Evolutionary conservation across 108 stramenopile genomes (phyloP), one percentile per base, ranked within the genome.

Genomic region (Cyclotella choctawhatcheeana): DNA sequence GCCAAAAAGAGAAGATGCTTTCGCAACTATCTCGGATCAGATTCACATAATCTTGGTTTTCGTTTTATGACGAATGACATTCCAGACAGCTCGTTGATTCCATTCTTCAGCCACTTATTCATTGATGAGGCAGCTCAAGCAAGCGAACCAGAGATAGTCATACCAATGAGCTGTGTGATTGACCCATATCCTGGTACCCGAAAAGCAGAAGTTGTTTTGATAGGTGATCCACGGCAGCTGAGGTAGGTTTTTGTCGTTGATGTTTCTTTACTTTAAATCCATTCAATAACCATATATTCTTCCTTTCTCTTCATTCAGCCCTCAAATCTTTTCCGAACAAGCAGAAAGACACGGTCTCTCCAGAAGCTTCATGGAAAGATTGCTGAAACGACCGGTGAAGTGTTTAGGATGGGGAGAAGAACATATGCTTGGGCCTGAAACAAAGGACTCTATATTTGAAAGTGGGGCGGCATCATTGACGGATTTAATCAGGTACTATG

Each of bases 81-180:
- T 14, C 55, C 54, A 14, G 78, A 75, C 47, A n/a, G 18, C 1
- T 53, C 44, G 16, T 59, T 67, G 6, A 58, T 69, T 10, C 85
- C 86, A 4, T 85, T 83, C 52, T 92, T 92, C 50, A 83, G 85
- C 7, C 90, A 92, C 74, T 74, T 92, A 29, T 92, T 89, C 53
- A 65, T 92, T 22, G 90, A 92, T 43, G 90, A 92, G 61, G 86
- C 90, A 18, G 86, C 88, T 0, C 88, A 92, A 81, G 90, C 90
- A n/a, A 89, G 83, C 12, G 90, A 92, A 54, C 86, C 90, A 16
- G 90, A 92, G 62, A 69, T 76, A 10, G 48, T 88, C 13, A 80
- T 85, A 53, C 88, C 90, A 4, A 26, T 92, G 21, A 85, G 84
- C 27, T 82, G 86, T 33, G 90, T 92, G n/a, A 73, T 88, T 7